phyloP scores from a whole-genome alignment of 768 basidiomycete species.

The Rhizopogon rudus region DNA sequence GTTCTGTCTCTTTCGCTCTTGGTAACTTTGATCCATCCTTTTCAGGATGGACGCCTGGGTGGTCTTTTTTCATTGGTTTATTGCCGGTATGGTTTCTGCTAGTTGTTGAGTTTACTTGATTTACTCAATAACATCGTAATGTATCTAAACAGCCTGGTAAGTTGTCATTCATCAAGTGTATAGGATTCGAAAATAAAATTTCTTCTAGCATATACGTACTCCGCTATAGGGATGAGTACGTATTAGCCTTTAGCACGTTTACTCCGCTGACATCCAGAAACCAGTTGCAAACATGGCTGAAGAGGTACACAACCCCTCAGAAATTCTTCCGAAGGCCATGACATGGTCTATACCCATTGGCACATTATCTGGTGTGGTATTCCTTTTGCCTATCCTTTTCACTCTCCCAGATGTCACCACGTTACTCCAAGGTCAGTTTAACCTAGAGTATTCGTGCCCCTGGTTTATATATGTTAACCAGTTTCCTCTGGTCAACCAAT shows the following conservation, averaged over 20 bases:
- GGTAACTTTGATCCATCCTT: conserved; percentile 54
- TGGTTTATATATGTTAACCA: conserved; percentile 13
- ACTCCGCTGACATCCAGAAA: conserved; percentile 2
- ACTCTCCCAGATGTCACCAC: conserved; percentile 55
- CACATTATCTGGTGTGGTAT: conserved; percentile 45
- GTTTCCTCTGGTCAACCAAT: conserved; percentile 61
- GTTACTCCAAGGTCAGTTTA: conserved; percentile 42
- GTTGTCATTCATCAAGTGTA: neutral
- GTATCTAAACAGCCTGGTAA: conserved; percentile 22
- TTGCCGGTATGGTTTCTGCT: conserved; percentile 36
- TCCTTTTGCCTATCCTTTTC: conserved; percentile 59
- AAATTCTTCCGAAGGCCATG: conserved; percentile 52
- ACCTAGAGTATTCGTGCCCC: neutral
- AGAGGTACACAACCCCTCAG: conserved; percentile 55
- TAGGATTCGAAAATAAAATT: conserved; percentile 7
- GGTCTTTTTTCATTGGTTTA: conserved; percentile 65
- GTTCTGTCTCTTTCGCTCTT: conserved; percentile 50
- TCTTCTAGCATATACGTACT: conserved; percentile 45
- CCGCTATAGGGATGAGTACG: conserved; percentile 61
- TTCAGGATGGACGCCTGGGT: conserved; percentile 65
- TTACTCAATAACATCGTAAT: neutral
- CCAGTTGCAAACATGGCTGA: conserved; percentile 63
- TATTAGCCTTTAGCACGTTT: neutral
- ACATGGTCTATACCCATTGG: conserved; percentile 50
- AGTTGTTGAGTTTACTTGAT: neutral